Evolutionary conservation across 768 basidiomycete species (phyloP), one percentile per base, ranked within the genome.

Genomic region (Boletus rex-veris): DNA sequence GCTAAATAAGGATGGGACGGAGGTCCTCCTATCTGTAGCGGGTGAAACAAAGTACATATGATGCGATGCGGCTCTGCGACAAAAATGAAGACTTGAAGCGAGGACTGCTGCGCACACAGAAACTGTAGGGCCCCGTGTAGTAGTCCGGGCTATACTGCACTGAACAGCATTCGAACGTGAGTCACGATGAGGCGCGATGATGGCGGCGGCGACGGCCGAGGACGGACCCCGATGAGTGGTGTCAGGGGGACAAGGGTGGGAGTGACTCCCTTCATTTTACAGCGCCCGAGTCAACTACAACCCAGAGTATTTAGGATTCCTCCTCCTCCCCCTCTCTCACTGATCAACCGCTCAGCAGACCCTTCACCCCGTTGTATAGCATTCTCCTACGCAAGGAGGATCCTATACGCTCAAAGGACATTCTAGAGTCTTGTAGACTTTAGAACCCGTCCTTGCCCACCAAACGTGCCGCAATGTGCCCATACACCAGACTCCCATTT

Each of bases 351-450:
- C 21, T 38, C 50, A 48, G 33, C 41, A 47, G 26, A 24, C 40
- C 16, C 7, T 7, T 15, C 15, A 18, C 37, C 7, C n/a, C 10
- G 37, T 45, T 35, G 57, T 65, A 58, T 59, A 72, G 59, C 54
- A 45, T 60, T 62, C 59, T 65, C 64, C 62, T 44, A 1, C 30
- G 2, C 33, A 24, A 49, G 61, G 64, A 60, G 63, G 53, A 39
- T 53, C 12, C 57, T 61, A 56, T 58, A 63, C 64, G 60, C 2
- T 18, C 40, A 42, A 56, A 71, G 75, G 76, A 67, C 77, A 63
- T 60, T 57, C 79, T 75, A 77, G 71, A 74, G 77, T 65, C 70
- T 69, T 63, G 63, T 8, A 75, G 69, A 64, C 70, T 72, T 69
- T 68, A 63, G 74, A 28, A 45, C 58, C 33, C 50, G 59, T 67